phyloP scores from a whole-genome alignment of 2,329 filamentous ascomycete genomes.

The Cladophialophora exuberans region DNA sequence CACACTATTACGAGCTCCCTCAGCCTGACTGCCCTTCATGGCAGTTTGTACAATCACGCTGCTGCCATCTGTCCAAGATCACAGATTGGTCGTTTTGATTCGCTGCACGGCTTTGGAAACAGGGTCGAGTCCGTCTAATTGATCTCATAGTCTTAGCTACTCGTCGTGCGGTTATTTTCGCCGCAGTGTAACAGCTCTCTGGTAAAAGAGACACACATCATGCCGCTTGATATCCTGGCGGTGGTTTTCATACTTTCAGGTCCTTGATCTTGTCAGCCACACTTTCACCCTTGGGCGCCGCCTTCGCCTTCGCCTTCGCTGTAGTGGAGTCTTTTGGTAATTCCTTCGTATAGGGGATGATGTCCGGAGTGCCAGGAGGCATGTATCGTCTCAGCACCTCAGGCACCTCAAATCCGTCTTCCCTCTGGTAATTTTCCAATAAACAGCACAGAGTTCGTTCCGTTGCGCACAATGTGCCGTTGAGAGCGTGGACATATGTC shows the following conservation, averaged over 20 bases:
- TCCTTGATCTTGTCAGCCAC: conserved; percentile 46
- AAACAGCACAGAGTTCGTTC: conserved; percentile 92
- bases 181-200: no score
- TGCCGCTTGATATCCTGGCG: no score
- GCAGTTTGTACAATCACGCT: no score
- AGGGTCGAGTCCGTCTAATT: no score
- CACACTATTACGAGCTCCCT: no score
- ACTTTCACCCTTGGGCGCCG: conserved; percentile 41
- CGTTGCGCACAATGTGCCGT: conserved; percentile 87
- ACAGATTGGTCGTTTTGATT: no score
- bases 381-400: conserved; percentile 87
- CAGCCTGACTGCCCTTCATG: no score
- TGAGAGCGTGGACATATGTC: conserved; percentile 91
- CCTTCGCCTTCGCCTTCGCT: conserved; percentile 53
- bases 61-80: no score
- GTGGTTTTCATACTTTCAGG: conserved; percentile 43
- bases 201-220: no score
- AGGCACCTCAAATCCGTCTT: conserved; percentile 79
- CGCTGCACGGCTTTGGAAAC: no score
- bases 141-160: no score
- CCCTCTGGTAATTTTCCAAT: conserved; percentile 94
- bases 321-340: conserved; percentile 74
- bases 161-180: no score
- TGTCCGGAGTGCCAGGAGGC: conserved; percentile 77
- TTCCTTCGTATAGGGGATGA: conserved; percentile 86